Percentiles rank a stretch among this genome's conserved stretches.
phyloP scores from a whole-genome alignment of 208 protist species.

The Crithidia expoeki region DNA sequence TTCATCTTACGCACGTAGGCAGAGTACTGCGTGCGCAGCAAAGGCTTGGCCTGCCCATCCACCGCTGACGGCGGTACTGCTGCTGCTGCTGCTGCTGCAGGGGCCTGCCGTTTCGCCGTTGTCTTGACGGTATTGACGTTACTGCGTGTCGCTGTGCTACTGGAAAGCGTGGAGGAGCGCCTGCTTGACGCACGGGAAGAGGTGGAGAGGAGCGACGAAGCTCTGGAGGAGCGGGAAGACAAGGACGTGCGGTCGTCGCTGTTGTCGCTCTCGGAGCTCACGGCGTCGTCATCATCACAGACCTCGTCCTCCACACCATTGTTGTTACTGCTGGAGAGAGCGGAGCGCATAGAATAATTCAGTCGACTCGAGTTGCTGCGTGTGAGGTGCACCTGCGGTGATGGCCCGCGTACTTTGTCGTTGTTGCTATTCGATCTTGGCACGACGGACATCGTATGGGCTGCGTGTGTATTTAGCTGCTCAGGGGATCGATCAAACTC shows the following conservation, averaged over 20 bases:
- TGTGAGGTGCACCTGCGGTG: not conserved
- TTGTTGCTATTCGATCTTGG: not conserved
- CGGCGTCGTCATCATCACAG: not conserved
- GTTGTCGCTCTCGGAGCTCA: not conserved
- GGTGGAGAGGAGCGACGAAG: not conserved
- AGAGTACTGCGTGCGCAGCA: slow-evolving; percentile 29
- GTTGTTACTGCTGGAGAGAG: not conserved
- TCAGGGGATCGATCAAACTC: too few species aligned
- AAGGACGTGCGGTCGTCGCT: slow-evolving; percentile 6
- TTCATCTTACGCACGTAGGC: slow-evolving; percentile 27
- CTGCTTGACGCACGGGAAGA: not conserved
- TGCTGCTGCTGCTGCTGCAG: not conserved
- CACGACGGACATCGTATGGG: not conserved
- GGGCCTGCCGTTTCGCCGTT: not conserved
- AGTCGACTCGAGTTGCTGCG: not conserved
- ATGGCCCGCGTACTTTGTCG: not conserved
- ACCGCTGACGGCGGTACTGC: not conserved
- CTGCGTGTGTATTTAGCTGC: not conserved
- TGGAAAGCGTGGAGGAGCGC: slow-evolving; percentile 7
- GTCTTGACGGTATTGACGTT: not conserved
- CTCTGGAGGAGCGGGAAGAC: slow-evolving; percentile 4
- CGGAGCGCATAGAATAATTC: slow-evolving; percentile 3
- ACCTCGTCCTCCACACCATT: not conserved
- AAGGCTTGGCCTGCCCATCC: not conserved
- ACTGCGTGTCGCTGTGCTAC: slow-evolving; percentile 3